Base-by-base conservation (phyloP, 176 grass and related monocot genomes). In the Zizania latifolia region DNA sequence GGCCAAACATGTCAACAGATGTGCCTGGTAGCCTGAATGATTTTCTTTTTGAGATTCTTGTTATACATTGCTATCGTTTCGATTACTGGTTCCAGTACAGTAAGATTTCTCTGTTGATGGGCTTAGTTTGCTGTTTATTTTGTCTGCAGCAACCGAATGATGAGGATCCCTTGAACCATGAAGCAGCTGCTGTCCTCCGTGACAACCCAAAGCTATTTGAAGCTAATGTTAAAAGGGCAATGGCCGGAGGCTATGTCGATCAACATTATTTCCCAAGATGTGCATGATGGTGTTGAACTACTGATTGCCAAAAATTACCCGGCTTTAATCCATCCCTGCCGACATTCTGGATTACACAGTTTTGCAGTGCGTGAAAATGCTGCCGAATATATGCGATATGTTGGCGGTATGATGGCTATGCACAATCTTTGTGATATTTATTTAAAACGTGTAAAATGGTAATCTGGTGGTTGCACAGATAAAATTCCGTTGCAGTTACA, bases 81-180 rank as follows among this genome's bases (percentile, higher is more conserved):
- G 8, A 45, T 50, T 32, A 8, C 10, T 19, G 26, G 4, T 50
- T 32, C 10, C 8, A 62, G 14, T 53, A 27, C 14, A 72, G 46
- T 36, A 62, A 13, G 32, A 48, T 16, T 5, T 21, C 56, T 36
- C 19, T 16, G 60, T 45, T 12, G 10, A 58, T 62, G 43, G 58
- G 21, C 26, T 63, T 79, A 48, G 5, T 62, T 13, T 70, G 58
- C 51, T 65, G 28, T 68, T 68, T 45, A 21, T 63, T 50, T 79
- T 82, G 37, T 66, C 29, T 72, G 80, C 76, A 90, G 88, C 88
- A 90, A 90, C 88, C 84, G 35, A 90, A 88, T 34, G 85, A 92
- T 21, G 85, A 92, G 77, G 89, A 92, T 65, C 89, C 89, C n/a
- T 79, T 92, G 89, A 92, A 92, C 79, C 85, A 85, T 74, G 89